phyloP scores from a whole-genome alignment of 2,329 filamentous ascomycete species.

The Penicillium sp. region DNA sequence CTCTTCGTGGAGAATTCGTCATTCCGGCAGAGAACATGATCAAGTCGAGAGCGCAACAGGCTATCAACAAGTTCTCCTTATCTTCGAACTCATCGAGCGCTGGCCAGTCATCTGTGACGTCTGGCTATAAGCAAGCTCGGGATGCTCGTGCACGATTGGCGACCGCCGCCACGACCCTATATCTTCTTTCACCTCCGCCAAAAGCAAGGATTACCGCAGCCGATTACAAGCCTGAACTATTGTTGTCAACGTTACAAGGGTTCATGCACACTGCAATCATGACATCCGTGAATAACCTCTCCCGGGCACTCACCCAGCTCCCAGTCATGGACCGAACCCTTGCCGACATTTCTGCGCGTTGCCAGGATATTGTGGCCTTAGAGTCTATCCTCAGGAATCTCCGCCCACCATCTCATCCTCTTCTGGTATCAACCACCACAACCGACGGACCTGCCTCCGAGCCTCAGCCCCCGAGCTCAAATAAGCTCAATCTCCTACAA shows the following conservation, averaged over 20 bases:
- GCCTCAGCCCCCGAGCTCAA: slow-evolving; percentile 6
- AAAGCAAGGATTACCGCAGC: slow-evolving; percentile 45
- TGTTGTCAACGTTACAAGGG: slow-evolving; percentile 72
- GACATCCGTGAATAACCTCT: slow-evolving; percentile 69
- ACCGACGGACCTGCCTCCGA: slow-evolving; percentile 31
- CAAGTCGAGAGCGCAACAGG: slow-evolving; percentile 69
- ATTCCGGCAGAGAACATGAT: slow-evolving; percentile 69
- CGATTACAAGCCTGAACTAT: slow-evolving; percentile 62
- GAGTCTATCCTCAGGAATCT: slow-evolving; percentile 70
- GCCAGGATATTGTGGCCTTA: slow-evolving; percentile 86
- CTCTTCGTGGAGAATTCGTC: slow-evolving; percentile 66
- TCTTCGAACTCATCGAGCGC: slow-evolving; percentile 47
- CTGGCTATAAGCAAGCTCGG: slow-evolving; percentile 60
- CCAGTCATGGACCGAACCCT: slow-evolving; percentile 78
- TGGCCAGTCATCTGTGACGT: slow-evolving; percentile 35
- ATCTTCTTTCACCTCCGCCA: slow-evolving; percentile 69
- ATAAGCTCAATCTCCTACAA: slow-evolving; percentile 58
- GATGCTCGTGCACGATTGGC: slow-evolving; percentile 70
- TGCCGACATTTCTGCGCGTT: slow-evolving; percentile 74
- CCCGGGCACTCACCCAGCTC: slow-evolving; percentile 72
- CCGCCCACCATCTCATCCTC: slow-evolving; percentile 65
- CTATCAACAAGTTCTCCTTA: slow-evolving; percentile 79
- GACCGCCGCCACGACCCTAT: slow-evolving; percentile 72
- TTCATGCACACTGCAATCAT: slow-evolving; percentile 80
- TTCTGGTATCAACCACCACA: slow-evolving; percentile 43